Percentiles rank a stretch among this genome's conserved stretches.
phyloP scores from a whole-genome alignment of 495 filamentous ascomycete species.

The Hypoxylon trugodes region DNA sequence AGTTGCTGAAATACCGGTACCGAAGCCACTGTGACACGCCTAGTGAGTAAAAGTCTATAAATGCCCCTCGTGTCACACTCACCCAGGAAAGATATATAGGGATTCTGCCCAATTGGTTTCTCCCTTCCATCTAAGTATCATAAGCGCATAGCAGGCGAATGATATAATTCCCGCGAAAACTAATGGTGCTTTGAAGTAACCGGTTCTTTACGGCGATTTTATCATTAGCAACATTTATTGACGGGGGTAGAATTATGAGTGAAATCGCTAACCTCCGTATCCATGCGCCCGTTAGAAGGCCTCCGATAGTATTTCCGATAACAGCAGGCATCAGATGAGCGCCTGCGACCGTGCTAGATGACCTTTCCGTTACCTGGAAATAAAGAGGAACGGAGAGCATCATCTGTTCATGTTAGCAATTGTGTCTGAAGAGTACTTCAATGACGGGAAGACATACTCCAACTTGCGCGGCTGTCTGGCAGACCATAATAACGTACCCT shows the following conservation, averaged over 20 bases:
- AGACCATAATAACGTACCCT: conserved; percentile 60
- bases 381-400: conserved; percentile 73
- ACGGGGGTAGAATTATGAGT: neutral
- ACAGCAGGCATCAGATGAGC: conserved; percentile 71
- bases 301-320: conserved; percentile 70
- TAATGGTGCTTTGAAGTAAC: conserved; percentile 65
- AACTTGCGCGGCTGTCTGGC: conserved; percentile 67
- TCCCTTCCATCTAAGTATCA: conserved; percentile 70
- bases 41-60: neutral
- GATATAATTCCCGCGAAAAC: conserved; percentile 60
- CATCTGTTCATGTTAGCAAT: conserved; percentile 44
- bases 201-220: conserved; percentile 52
- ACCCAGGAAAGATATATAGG: conserved; percentile 68
- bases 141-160: conserved; percentile 60
- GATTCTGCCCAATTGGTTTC: conserved; percentile 67
- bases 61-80: neutral
- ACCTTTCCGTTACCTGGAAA: conserved; percentile 68
- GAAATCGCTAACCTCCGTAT: conserved; percentile 54
- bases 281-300: conserved; percentile 63
- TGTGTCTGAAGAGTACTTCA: conserved; percentile 14
- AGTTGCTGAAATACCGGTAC: conserved; percentile 61
- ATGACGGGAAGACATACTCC: conserved; percentile 54
- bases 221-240: neutral
- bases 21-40: conserved; percentile 50
- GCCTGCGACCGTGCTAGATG: conserved; percentile 65